Conservation (phyloP, 352 stramenopile genomes). For the Phytophthora pseudosyringae region DNA sequence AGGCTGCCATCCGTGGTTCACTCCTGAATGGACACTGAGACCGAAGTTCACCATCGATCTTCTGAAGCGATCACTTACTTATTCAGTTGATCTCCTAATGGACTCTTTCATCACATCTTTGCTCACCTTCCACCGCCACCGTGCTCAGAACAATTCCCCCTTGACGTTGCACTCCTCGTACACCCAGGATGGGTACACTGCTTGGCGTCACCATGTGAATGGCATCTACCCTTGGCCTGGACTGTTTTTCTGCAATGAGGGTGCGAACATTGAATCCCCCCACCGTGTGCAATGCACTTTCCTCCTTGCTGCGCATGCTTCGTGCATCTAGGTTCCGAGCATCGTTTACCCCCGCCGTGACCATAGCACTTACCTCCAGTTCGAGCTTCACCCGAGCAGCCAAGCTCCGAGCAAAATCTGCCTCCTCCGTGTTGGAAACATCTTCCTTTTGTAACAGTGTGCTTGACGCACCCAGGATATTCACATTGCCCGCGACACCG, state of each 20-base stretch:
- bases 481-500: constrained; percentile 1
- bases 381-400: constrained; percentile 4
- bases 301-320: constrained; percentile 6
- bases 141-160: not conserved
- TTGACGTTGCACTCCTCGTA: not conserved
- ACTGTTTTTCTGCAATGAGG: not conserved
- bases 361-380: constrained; percentile 4
- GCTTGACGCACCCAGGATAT: not conserved
- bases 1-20: not conserved
- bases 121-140: too few species aligned
- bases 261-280: not conserved
- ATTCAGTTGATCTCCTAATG: too few species aligned
- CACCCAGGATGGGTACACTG: not conserved
- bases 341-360: not conserved
- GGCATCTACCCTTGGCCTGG: not conserved
- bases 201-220: not conserved
- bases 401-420: not conserved
- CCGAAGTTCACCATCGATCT: too few species aligned
- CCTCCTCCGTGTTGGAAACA: constrained; percentile 4
- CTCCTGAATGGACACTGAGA: too few species aligned
- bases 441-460: not conserved
- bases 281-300: not conserved
- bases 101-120: too few species aligned
- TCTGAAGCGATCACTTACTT: too few species aligned
- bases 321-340: not conserved